These are phyloP conservation scores for Theileria luwenshuni DNA, from an alignment of 169 alveolate species.

Conservation along the genomic window DNA sequence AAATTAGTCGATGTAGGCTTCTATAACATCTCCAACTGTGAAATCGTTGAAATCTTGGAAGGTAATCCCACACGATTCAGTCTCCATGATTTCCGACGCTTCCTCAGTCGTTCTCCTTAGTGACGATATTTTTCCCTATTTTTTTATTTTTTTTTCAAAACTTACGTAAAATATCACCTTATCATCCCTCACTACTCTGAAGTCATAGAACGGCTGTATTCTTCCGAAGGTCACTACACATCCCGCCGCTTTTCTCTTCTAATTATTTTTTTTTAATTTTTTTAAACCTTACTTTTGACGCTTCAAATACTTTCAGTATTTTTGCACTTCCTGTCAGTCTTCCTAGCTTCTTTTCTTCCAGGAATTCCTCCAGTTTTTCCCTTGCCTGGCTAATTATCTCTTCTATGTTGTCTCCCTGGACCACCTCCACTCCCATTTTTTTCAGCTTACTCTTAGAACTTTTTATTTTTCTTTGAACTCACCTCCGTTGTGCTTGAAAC, in stretches of 20 bases:
- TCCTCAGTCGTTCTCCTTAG: conserved; percentile 52
- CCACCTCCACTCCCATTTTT: conserved; percentile 16
- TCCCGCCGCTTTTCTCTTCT: conserved; percentile 62
- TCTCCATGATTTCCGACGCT: conserved; percentile 32
- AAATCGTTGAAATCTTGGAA: conserved; percentile 58
- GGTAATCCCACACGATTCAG: conserved; percentile 63
- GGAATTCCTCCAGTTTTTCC: conserved; percentile 11
- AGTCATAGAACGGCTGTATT: conserved; percentile 21
- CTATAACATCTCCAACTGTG: conserved; percentile 56
- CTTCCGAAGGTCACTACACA: conserved; percentile 55
- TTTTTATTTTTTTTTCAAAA: not conserved
- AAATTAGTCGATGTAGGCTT: conserved; percentile 30
- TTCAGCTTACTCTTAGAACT: not conserved
- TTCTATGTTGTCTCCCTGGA: conserved; percentile 42
- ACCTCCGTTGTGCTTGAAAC: conserved; percentile 7
- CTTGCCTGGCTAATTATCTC: conserved; percentile 35
- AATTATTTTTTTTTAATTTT: not conserved
- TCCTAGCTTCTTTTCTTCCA: conserved; percentile 38
- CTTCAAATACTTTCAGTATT: conserved; percentile 53
- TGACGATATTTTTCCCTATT: conserved; percentile 57
- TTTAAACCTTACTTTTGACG: conserved; percentile 31
- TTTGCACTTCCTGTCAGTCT: conserved; percentile 43
- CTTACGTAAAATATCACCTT: conserved; percentile 40
- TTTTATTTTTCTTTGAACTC: not conserved
- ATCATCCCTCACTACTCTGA: conserved; percentile 54